These are phyloP conservation scores for Escovopsis sp. DNA, from an alignment of 2,329 filamentous ascomycete species.

Conservation along the genomic window DNA sequence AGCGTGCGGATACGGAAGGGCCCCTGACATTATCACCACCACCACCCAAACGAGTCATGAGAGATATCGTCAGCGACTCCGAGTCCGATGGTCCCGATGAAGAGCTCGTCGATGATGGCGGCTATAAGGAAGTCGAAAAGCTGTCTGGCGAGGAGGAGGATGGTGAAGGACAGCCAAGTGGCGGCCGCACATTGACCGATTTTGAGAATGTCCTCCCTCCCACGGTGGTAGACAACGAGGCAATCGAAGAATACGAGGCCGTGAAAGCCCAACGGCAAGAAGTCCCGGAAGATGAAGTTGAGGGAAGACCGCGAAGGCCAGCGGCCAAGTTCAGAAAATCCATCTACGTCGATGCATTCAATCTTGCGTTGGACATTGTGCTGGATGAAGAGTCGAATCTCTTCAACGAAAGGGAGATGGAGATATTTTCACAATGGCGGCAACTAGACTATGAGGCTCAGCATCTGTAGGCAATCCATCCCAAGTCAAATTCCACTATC, in stretches of 20 bases:
- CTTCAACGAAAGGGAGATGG: constrained; percentile 65
- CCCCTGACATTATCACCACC: constrained; percentile 6
- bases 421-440: constrained; percentile 65
- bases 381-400: constrained; percentile 77
- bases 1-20: not conserved
- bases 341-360: constrained; percentile 96
- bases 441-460: constrained; percentile 68
- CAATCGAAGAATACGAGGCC: constrained; percentile 67
- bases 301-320: constrained; percentile 18
- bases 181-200: constrained; percentile 12
- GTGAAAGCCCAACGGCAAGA: constrained; percentile 41
- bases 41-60: constrained; percentile 18
- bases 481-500: not conserved
- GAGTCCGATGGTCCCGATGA: constrained; percentile 11
- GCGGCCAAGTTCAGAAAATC: constrained; percentile 73
- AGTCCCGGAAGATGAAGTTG: constrained; percentile 21
- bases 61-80: constrained; percentile 10
- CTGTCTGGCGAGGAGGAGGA: not conserved
- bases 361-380: constrained; percentile 78
- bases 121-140: not conserved
- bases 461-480: constrained; percentile 52
- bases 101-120: not conserved
- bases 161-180: not conserved
- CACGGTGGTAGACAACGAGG: constrained; percentile 51
- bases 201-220: constrained; percentile 48